Base-by-base conservation (phyloP, 2,329 filamentous ascomycete genomes). In the Alternaria novae-zelandiae region DNA sequence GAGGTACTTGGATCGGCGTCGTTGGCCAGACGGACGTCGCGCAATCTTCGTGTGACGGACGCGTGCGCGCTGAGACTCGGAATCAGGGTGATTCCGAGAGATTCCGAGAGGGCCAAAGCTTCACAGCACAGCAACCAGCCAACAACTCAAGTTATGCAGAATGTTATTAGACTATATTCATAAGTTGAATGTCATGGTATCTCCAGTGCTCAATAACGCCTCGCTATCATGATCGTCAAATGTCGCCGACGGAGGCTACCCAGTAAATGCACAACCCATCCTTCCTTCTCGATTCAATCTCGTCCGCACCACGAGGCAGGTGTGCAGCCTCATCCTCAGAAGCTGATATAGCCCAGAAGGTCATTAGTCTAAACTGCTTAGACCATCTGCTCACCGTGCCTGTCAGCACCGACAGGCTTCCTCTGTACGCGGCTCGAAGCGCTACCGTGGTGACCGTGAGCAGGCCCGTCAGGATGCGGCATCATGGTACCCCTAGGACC, bases 401-500 rank as follows among this genome's bases (percentile, higher is more conserved):
- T 66, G 25, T 59, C 68, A 2, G 58, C 69, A 46, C 65, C 77
- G 30, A 79, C 68, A 7, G 77, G 77, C 61, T 75, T 71, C 60
- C 77, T 70, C 15, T 73, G 71, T 53, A 79, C 68, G 13, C 72
- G 68, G 50, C 75, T 61, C 6, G 57, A 44, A 13, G 63, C 69
- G 25, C 70, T 64, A 26, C 64, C 55, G 51, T 72, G 67, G 3
- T 68, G 70, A 25, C 68, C 69, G 45, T 69, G 69, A 13, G 67
- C 67, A 11, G 73, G 71, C 12, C 76, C 75, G 21, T 77, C 74
- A 45, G 67, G 61, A 32, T 72, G 71, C n/a, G 71, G 61, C 21
- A 67, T 64, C 71, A 78, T 79, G 15, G 75, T 76, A 2, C 78
- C 77, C 10, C 77, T 67, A n/a, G 77, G 74, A 11, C 74, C 73